Evolutionary conservation across 306 rosid genomes (phyloP).

Genomic region (Rubus parviflorus): DNA sequence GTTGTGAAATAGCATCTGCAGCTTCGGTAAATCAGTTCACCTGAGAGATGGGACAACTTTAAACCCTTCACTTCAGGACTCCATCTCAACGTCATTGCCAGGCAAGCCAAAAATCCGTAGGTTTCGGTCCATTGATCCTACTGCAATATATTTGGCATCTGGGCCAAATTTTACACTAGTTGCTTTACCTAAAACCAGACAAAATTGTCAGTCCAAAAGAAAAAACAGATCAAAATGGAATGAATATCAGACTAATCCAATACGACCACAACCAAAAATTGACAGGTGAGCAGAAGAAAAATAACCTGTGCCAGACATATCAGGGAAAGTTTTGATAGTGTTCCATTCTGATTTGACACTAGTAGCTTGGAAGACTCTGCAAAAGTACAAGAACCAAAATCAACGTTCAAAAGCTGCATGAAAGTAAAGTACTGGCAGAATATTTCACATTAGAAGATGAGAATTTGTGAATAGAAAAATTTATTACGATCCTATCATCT

Average conservation of each 20-base stretch:
- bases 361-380: constrained; percentile 95
- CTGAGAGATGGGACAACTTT: constrained; percentile 1
- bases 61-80: constrained; percentile 31
- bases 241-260: constrained; percentile 4
- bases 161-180: constrained; percentile 77
- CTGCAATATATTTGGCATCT: constrained; percentile 85
- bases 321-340: constrained; percentile 86
- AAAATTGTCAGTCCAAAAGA: not conserved
- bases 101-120: constrained; percentile 89
- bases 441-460: not conserved
- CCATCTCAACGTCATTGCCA: constrained; percentile 44
- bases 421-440: not conserved
- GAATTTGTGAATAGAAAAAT: not conserved
- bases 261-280: not conserved
- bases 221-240: not conserved
- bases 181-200: constrained; percentile 60
- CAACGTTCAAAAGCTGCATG: constrained; percentile 19
- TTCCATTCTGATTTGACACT: constrained; percentile 96
- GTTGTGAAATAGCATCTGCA: not conserved
- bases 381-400: constrained; percentile 29
- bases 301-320: constrained; percentile 95
- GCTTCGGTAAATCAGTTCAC: not conserved
- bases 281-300: not conserved
- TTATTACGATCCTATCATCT: not conserved
- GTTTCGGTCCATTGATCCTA: constrained; percentile 94